These are phyloP conservation scores for Tricholoma saponaceum DNA, from an alignment of 768 basidiomycete genomes.

Conservation along the genomic window DNA sequence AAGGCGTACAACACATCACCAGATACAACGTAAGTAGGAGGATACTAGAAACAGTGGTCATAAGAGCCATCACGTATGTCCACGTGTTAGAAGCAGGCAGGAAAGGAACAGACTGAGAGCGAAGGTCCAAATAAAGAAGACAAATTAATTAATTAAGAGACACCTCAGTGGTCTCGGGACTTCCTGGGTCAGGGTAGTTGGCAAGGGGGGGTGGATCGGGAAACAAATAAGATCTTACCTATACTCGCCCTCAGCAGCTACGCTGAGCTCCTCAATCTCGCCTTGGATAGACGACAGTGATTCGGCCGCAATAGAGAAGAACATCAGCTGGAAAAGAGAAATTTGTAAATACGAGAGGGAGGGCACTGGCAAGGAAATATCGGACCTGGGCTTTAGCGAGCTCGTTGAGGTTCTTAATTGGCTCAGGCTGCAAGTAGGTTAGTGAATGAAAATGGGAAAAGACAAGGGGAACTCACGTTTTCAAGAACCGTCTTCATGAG, in stretches of 20 bases:
- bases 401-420: conserved; percentile 90
- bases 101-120: neutral
- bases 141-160: conserved; percentile 30
- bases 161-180: conserved; percentile 83
- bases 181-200: conserved; percentile 45
- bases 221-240: conserved; percentile 43
- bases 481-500: conserved; percentile 98
- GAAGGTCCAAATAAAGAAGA: neutral
- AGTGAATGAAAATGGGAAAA: neutral
- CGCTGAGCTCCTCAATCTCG: conserved; percentile 89
- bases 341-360: neutral
- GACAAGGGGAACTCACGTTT: conserved; percentile 59
- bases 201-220: neutral
- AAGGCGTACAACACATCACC: neutral
- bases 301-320: conserved; percentile 74
- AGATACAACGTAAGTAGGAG: neutral
- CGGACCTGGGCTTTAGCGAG: conserved; percentile 83
- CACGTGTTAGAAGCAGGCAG: neutral
- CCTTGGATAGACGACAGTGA: conserved; percentile 79
- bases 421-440: conserved; percentile 68
- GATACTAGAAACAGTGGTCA: neutral
- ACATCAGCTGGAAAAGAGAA: conserved; percentile 48
- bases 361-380: neutral
- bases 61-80: neutral
- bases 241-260: conserved; percentile 94